Percentiles rank a stretch among this genome's conserved stretches.
Conservation (phyloP, 1,284 basidiomycete genomes). For the Apiotrichum veenhuisii region DNA sequence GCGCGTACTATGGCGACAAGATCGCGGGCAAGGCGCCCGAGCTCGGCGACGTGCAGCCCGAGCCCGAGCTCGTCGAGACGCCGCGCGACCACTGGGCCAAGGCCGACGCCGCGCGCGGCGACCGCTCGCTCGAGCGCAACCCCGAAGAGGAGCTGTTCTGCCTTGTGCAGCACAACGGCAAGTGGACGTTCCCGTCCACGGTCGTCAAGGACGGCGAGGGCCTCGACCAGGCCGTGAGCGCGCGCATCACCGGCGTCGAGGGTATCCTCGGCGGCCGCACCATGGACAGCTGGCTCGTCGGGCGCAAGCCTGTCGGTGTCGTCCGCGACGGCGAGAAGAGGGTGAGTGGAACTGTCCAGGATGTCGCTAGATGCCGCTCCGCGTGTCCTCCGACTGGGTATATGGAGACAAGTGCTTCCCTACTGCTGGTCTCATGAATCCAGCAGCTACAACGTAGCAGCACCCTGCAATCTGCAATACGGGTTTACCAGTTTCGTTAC, state of each 20-base stretch:
- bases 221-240: slow-evolving; percentile 39
- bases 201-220: slow-evolving; percentile 31
- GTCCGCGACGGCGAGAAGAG: slow-evolving; percentile 29
- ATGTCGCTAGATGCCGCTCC: no score
- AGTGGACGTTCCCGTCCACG: slow-evolving; percentile 70
- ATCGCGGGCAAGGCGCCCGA: slow-evolving; percentile 57
- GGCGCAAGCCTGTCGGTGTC: slow-evolving; percentile 46
- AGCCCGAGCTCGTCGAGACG: slow-evolving; percentile 46
- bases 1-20: slow-evolving; percentile 63
- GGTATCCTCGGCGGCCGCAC: slow-evolving; percentile 36
- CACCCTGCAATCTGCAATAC: neutral
- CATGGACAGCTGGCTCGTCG: slow-evolving; percentile 49
- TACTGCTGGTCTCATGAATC: no score
- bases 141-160: slow-evolving; percentile 84
- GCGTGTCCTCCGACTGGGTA: no score
- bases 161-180: slow-evolving; percentile 59
- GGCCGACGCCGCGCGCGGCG: slow-evolving; percentile 49
- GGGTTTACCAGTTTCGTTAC: neutral
- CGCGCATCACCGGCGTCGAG: slow-evolving; percentile 31
- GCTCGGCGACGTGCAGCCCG: slow-evolving; percentile 56
- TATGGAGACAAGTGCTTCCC: no score
- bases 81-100: slow-evolving; percentile 35
- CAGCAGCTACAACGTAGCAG: no score
- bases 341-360: slow-evolving; percentile 40
- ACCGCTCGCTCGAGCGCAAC: slow-evolving; percentile 72